phyloP scores from a whole-genome alignment of 192 early-diverging fungal genomes.

The Podila verticillata region DNA sequence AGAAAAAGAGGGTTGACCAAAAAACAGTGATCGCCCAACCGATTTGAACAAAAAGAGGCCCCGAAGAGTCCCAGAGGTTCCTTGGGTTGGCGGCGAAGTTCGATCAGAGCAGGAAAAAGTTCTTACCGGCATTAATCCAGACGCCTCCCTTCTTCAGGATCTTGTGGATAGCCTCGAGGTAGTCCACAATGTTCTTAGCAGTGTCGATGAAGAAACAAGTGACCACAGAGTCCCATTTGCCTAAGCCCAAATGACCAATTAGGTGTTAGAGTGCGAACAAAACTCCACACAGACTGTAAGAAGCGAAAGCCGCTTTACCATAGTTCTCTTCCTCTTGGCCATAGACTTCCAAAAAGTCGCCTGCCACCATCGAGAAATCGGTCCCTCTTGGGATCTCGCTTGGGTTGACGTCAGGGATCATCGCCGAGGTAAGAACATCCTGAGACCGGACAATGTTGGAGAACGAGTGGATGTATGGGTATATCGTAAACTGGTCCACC shows the following conservation, averaged over 20 bases:
- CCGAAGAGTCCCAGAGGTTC: neutral
- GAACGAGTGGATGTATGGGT: slow-evolving; percentile 94
- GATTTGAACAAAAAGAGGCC: too few species aligned
- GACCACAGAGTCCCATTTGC: slow-evolving; percentile 87
- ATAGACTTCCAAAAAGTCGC: slow-evolving; percentile 97
- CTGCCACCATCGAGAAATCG: slow-evolving; percentile 96
- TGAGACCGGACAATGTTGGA: slow-evolving; percentile 73
- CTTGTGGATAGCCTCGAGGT: slow-evolving; percentile 84
- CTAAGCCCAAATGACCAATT: neutral
- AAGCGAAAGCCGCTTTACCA: slow-evolving; percentile 45
- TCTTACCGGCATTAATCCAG: slow-evolving; percentile 84
- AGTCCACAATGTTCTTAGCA: slow-evolving; percentile 90
- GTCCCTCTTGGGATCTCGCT: slow-evolving; percentile 69
- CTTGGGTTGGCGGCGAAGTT: too few species aligned
- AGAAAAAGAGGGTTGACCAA: neutral
- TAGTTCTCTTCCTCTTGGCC: slow-evolving; percentile 60
- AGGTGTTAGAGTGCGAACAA: too few species aligned
- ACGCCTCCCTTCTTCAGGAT: slow-evolving; percentile 79
- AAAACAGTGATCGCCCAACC: too few species aligned
- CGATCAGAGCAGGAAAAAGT: neutral
- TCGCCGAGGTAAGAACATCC: slow-evolving; percentile 73
- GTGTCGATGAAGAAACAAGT: slow-evolving; percentile 99
- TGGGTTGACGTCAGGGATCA: slow-evolving; percentile 88
- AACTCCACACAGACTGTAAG: too few species aligned
- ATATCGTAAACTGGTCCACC: slow-evolving; percentile 73